Conservation (phyloP, 306 rosid genomes). For the Cicer cuneatum region DNA sequence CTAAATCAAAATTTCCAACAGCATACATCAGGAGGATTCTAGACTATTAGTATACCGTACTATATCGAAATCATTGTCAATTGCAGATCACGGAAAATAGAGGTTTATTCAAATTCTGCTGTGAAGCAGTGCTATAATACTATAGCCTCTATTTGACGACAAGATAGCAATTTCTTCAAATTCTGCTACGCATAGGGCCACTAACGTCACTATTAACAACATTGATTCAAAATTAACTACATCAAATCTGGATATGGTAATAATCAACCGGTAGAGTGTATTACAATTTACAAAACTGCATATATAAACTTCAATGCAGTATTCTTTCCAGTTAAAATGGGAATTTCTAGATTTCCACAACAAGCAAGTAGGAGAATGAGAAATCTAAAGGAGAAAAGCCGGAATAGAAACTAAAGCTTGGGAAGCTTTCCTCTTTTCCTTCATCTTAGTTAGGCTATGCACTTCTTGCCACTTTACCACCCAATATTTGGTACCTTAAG, state of each 20-base stretch:
- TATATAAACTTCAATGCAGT: conserved; percentile 12
- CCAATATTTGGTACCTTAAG: neutral
- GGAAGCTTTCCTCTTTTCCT: neutral
- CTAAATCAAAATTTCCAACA: conserved; percentile 28
- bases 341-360: conserved; percentile 4
- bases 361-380: conserved; percentile 4
- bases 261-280: conserved; percentile 13
- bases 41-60: neutral
- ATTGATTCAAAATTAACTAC: neutral
- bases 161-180: no score
- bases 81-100: no score
- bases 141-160: no score
- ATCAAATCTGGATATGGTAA: conserved; percentile 13
- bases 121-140: no score
- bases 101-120: no score
- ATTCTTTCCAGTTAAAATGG: neutral
- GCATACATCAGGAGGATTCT: neutral
- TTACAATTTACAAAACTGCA: neutral
- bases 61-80: no score
- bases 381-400: neutral
- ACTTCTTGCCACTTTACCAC: neutral
- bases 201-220: no score
- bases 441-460: neutral
- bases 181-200: no score
- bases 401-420: neutral